These are phyloP conservation scores for Beauveria sp. DNA, from an alignment of 2,329 filamentous ascomycete species.

Conservation along the genomic window DNA sequence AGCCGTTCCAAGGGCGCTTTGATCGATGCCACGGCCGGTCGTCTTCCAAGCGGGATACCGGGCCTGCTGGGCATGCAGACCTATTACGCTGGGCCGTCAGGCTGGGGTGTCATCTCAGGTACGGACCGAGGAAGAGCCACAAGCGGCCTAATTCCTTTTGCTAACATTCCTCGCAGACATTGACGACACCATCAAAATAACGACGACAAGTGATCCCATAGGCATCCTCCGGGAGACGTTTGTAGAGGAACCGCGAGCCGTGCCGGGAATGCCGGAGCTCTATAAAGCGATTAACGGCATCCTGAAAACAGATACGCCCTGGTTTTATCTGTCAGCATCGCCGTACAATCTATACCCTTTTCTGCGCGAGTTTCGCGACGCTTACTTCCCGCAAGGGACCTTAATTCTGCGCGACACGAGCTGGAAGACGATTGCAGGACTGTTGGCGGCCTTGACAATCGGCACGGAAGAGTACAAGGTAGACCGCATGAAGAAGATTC, in stretches of 20 bases:
- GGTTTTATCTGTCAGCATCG: conserved; percentile 90
- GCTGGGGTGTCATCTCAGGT: conserved; percentile 79
- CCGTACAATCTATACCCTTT: conserved; percentile 94
- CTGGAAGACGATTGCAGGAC: conserved; percentile 75
- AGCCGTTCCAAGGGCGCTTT: conserved; percentile 36
- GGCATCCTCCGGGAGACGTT: conserved; percentile 83
- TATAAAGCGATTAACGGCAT: conserved; percentile 62
- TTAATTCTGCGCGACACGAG: conserved; percentile 78
- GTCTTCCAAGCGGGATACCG: conserved; percentile 42
- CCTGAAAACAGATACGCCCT: conserved; percentile 67
- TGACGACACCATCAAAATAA: conserved; percentile 88
- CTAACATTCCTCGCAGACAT: conserved; percentile 50
- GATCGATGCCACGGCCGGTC: conserved; percentile 37
- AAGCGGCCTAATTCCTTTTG: neutral
- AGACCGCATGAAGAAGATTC: conserved; percentile 68
- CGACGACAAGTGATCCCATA: conserved; percentile 68
- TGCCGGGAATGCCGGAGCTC: conserved; percentile 71
- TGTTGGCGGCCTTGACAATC: conserved; percentile 71
- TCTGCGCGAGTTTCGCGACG: conserved; percentile 63
- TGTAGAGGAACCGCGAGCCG: conserved; percentile 61
- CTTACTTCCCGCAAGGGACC: conserved; percentile 67
- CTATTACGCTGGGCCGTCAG: conserved; percentile 64
- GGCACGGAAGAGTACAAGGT: conserved; percentile 84
- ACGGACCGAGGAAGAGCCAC: conserved; percentile 14
- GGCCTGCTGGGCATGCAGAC: conserved; percentile 60